phyloP scores from a whole-genome alignment of 2,329 filamentous ascomycete genomes.

The Calonectria pseudoreteaudii region DNA sequence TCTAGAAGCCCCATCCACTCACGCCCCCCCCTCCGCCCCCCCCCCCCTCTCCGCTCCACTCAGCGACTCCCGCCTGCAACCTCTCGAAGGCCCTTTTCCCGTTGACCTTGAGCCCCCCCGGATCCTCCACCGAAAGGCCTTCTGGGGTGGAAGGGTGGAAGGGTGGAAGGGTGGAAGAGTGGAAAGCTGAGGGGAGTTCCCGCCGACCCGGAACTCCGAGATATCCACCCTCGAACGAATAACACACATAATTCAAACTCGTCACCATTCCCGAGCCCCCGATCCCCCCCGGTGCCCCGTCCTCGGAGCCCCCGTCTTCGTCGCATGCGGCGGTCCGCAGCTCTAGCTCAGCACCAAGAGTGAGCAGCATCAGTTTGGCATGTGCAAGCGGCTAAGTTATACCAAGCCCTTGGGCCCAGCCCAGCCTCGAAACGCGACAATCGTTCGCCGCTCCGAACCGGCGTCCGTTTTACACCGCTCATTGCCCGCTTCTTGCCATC shows the following conservation, averaged over 20 bases:
- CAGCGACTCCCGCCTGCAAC: neutral
- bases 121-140: constrained; percentile 30
- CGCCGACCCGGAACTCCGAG: constrained; percentile 42
- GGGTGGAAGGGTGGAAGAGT: too few species aligned
- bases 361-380: neutral
- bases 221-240: constrained; percentile 30
- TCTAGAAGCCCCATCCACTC: constrained; percentile 35
- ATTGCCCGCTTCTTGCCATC: neutral
- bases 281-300: constrained; percentile 19
- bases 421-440: neutral
- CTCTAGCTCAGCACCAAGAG: neutral
- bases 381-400: neutral
- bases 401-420: neutral
- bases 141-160: constrained; percentile 1
- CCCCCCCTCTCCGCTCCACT: neutral
- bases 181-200: constrained; percentile 10
- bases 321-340: neutral
- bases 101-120: constrained; percentile 22
- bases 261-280: constrained; percentile 40
- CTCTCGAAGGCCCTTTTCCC: neutral
- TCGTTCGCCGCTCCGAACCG: neutral
- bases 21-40: neutral
- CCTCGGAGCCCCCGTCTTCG: constrained; percentile 16
- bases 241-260: constrained; percentile 40
- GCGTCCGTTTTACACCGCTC: neutral